Percentiles rank a stretch among this genome's conserved stretches.
Evolutionary conservation across 176 grass and related monocot species (phyloP).

Genomic region (Paspalum vaginatum): DNA sequence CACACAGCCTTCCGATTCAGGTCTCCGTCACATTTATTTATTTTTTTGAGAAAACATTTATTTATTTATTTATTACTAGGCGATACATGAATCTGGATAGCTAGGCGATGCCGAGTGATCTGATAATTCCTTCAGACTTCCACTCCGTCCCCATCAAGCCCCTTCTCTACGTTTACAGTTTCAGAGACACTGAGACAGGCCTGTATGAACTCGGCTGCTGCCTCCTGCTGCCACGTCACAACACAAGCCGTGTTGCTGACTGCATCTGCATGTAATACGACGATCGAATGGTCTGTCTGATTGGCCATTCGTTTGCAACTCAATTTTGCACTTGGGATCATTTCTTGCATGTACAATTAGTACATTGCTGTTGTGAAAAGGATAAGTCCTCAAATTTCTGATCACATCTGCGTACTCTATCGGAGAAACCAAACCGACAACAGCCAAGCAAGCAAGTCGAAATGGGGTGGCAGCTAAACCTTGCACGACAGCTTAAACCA

Average conservation of each 20-base stretch:
- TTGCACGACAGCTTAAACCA: neutral
- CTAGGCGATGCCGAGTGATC: neutral
- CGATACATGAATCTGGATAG: constrained; percentile 16
- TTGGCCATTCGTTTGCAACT: neutral
- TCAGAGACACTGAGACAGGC: too few relatives aligned
- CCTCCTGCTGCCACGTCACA: neutral
- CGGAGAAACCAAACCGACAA: neutral
- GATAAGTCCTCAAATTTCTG: neutral
- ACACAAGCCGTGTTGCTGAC: neutral
- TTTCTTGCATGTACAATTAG: neutral
- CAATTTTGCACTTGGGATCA: neutral
- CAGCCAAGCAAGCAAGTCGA: neutral
- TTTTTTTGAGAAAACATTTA: too few relatives aligned
- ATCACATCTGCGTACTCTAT: neutral
- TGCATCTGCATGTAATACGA: neutral
- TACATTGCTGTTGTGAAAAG: neutral
- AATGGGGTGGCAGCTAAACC: neutral
- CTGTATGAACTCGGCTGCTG: too few relatives aligned
- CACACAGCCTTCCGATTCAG: neutral
- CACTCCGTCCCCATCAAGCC: too few relatives aligned
- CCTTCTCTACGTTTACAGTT: too few relatives aligned
- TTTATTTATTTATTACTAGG: too few relatives aligned
- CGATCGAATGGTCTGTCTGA: neutral
- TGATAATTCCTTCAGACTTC: neutral
- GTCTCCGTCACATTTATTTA: neutral